These are phyloP conservation scores for Stevia rebaudiana DNA, from an alignment of 140 eudicot genomes.

Conservation along the genomic window DNA sequence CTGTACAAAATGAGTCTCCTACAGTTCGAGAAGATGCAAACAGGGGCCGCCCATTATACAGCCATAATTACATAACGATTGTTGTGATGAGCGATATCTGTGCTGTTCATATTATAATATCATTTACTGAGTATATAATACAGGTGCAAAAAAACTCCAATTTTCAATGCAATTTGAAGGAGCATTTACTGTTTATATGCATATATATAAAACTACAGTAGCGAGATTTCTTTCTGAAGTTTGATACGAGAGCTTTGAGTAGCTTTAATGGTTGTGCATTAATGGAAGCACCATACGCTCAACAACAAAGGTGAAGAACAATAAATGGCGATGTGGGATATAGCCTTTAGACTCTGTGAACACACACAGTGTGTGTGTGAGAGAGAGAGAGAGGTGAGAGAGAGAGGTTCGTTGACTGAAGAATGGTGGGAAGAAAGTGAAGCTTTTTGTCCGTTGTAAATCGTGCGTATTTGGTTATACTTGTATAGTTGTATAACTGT, in stretches of 20 bases:
- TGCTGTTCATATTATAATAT: conserved; percentile 13
- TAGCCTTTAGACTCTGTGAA: conserved; percentile 14
- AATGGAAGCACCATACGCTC: conserved; percentile 28
- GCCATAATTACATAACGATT: neutral
- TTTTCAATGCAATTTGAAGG: conserved; percentile 18
- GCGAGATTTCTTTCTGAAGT: neutral
- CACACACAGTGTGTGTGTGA: conserved; percentile 9
- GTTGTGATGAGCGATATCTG: conserved; percentile 12
- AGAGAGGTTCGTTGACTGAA: conserved; percentile 29
- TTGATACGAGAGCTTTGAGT: conserved; percentile 7
- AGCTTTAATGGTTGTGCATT: conserved; percentile 27
- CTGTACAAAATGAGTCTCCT: conserved; percentile 9
- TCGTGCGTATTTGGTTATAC: conserved; percentile 9
- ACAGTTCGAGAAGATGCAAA: conserved; percentile 2
- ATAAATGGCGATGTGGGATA: conserved; percentile 22
- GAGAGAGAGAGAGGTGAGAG: conserved; percentile 8
- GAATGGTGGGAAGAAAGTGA: conserved; percentile 21
- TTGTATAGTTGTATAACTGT: conserved; percentile 18
- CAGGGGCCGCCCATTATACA: conserved; percentile 7
- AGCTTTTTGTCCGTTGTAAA: neutral
- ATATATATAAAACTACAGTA: neutral
- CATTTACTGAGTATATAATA: neutral
- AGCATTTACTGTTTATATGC: conserved; percentile 3
- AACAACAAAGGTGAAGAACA: conserved; percentile 36
- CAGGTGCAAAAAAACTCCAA: conserved; percentile 10